Evolutionary conservation across 306 rosid genomes (phyloP).

Genomic region (Astragalus membranaceus): DNA sequence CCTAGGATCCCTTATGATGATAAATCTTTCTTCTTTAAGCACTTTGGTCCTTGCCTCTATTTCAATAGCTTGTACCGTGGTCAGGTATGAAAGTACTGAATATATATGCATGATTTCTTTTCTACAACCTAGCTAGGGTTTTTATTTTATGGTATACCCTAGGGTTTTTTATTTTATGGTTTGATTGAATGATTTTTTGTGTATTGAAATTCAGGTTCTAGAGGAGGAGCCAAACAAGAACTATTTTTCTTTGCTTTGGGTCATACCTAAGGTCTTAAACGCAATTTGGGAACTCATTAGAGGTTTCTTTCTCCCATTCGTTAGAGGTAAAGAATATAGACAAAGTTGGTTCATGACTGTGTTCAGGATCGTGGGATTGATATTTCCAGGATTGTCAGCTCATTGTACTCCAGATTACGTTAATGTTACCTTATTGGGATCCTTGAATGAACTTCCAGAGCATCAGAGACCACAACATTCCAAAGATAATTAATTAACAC

Average conservation of each 20-base stretch:
- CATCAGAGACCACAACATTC: background rate
- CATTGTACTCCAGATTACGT: constrained; percentile 52
- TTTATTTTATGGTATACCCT: no score
- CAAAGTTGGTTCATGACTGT: constrained; percentile 44
- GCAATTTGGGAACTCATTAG: constrained; percentile 69
- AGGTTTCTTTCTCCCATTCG: constrained; percentile 42
- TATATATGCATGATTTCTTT: background rate
- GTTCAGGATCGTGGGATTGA: constrained; percentile 47
- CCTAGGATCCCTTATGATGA: constrained; percentile 60
- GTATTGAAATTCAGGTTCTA: constrained; percentile 34
- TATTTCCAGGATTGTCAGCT: constrained; percentile 62
- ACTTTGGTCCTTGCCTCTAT: constrained; percentile 50
- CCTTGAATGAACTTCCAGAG: constrained; percentile 5
- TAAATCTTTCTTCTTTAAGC: constrained; percentile 45
- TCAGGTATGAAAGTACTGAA: constrained; percentile 29
- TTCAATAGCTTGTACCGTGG: constrained; percentile 60
- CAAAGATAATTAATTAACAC: constrained; percentile 19
- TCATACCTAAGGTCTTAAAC: constrained; percentile 45
- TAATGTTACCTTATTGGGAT: constrained; percentile 46
- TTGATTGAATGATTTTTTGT: background rate
- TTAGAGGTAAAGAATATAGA: constrained; percentile 36
- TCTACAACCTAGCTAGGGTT: no score
- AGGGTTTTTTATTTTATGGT: background rate
- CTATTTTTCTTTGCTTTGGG: constrained; percentile 47
- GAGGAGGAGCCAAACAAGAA: constrained; percentile 79